Percentiles rank a stretch among this genome's conserved stretches.
Evolutionary conservation across 73 alveolate genomes (phyloP).

Genomic region (Paramecium caudatum): DNA sequence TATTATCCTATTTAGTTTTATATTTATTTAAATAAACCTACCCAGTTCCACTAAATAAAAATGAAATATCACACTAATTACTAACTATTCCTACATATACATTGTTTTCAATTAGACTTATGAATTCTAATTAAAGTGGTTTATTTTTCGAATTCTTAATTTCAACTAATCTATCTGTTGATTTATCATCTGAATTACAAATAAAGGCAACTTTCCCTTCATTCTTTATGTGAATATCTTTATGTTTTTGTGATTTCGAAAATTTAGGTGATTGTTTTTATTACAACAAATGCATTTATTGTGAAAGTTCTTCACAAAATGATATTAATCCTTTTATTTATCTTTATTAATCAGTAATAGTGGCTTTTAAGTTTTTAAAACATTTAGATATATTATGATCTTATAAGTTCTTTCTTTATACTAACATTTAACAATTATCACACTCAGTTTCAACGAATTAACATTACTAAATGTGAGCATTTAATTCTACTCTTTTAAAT

Average conservation of each 20-base stretch:
- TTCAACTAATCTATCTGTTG: background rate
- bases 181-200: background rate
- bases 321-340: background rate
- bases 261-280: background rate
- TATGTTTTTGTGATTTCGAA: background rate
- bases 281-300: background rate
- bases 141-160: conserved; percentile 39
- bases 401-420: background rate
- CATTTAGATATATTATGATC: conserved; percentile 27
- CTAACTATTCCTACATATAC: conserved; percentile 11
- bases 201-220: background rate
- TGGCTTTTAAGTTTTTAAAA: background rate
- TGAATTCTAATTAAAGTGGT: background rate
- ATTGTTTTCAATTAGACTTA: background rate
- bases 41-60: conserved; percentile 34
- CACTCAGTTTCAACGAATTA: conserved; percentile 21
- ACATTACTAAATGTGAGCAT: background rate
- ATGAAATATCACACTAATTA: too few species aligned
- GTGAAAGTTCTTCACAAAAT: background rate
- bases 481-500: background rate
- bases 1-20: background rate
- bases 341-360: background rate
- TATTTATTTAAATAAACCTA: background rate
- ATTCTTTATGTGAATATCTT: background rate
- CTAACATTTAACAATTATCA: conserved; percentile 10